phyloP scores from a whole-genome alignment of 345 rosid species.

The Streptanthus diversifolius region DNA sequence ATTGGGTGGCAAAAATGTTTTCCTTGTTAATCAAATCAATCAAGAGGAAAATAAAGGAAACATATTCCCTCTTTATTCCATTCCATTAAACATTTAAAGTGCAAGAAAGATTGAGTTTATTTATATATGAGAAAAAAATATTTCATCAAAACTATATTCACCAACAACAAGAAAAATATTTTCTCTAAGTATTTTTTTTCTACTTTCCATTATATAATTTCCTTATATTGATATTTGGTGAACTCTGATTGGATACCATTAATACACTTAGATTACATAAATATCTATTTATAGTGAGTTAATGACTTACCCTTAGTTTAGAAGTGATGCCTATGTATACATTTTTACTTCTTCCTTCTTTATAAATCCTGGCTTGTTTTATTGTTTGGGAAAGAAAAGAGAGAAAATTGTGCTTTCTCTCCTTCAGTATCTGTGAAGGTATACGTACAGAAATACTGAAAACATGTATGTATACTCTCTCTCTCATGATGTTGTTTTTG shows the following conservation, averaged over 20 bases:
- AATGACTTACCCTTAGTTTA: neutral
- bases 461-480: slow-evolving; percentile 11
- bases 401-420: neutral
- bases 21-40: neutral
- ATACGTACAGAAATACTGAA: slow-evolving; percentile 4
- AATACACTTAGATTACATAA: neutral
- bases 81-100: too few relatives aligned
- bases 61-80: neutral
- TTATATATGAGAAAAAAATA: neutral
- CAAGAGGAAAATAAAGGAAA: neutral
- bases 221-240: neutral
- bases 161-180: too few relatives aligned
- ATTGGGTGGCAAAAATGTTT: too few relatives aligned
- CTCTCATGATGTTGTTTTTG: neutral
- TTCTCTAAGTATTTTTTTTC: neutral
- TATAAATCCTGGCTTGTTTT: neutral
- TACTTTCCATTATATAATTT: neutral
- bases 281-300: neutral
- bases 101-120: too few relatives aligned
- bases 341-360: neutral
- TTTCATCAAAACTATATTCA: too few relatives aligned
- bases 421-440: neutral
- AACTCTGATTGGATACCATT: neutral
- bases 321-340: neutral
- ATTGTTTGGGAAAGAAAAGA: neutral